phyloP scores from a whole-genome alignment of 768 basidiomycete genomes.

The Phaeotremella skinneri region DNA sequence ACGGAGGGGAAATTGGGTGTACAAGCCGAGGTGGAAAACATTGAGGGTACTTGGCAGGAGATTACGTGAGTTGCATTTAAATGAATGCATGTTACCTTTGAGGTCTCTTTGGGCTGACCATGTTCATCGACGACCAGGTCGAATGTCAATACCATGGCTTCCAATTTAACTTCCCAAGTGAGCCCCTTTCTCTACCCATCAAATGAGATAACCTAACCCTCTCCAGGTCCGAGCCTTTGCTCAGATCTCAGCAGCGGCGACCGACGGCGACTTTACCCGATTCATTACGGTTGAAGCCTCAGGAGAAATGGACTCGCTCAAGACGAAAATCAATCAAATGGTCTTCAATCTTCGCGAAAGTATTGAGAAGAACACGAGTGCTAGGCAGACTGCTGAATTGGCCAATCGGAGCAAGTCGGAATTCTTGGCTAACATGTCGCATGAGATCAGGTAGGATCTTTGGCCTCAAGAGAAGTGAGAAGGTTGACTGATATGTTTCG shows the following conservation, averaged over 20 bases:
- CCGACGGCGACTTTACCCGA: constrained; percentile 96
- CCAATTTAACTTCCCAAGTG: constrained; percentile 42
- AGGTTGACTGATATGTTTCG: background rate
- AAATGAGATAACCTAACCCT: constrained; percentile 52
- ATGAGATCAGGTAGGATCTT: constrained; percentile 79
- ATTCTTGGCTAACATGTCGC: constrained; percentile 98
- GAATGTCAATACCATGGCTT: constrained; percentile 93
- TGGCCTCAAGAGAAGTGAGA: background rate
- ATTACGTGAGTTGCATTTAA: constrained; percentile 70
- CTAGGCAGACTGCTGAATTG: constrained; percentile 92
- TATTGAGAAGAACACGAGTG: constrained; percentile 98
- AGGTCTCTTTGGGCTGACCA: background rate
- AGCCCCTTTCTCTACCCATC: too few species aligned
- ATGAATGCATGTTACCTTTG: background rate
- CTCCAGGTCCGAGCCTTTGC: constrained; percentile 97
- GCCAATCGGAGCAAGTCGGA: constrained; percentile 98
- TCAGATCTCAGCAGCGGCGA: constrained; percentile 96
- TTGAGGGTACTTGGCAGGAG: constrained; percentile 98
- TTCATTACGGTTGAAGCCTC: constrained; percentile 99
- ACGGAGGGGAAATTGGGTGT: constrained; percentile 98
- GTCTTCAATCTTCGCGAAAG: constrained; percentile 93
- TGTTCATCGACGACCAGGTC: constrained; percentile 57
- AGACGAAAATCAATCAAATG: constrained; percentile 86
- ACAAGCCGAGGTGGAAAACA: constrained; percentile 92
- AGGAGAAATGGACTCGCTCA: constrained; percentile 98